Evolutionary conservation across 371 early-diverging fungal species (phyloP), one percentile per base, ranked within the genome.

Genomic region (Zopfochytrium polystomum): DNA sequence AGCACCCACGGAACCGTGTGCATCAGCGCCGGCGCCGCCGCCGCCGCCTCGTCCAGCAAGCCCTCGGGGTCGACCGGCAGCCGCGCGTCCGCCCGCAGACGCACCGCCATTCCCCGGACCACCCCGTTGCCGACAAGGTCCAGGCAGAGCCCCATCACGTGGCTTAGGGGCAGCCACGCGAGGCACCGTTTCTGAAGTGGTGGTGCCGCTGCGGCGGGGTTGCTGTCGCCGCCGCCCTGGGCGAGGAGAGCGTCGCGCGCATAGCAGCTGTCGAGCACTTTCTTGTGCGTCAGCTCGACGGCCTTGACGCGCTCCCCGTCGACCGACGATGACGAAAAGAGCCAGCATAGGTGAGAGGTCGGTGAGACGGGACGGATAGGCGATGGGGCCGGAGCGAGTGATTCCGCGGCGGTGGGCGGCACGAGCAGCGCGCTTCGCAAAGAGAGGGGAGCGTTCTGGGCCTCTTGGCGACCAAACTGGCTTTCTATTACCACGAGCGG

Each of bases 71-170:
- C 18, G 13, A 33, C 52, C 0, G 52, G 52, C 27, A n/a, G 52
- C 18, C 32, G n/a, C 18, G 31, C 15, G 7, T 27, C 27, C 31
- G 52, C 31, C 32, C 52, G 27, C 29, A 52, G 11, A 2, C 29
- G 15, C 25, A 52, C 15, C 52, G 32, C 32, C 31, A 30, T 30
- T 11, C 52, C 52, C 9, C 31, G 32, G 29, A 7, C 11, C 11
- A 52, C 31, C n/a, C 52, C 52, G 22, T 52, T 52, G 31, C 32
- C 32, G 52, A 23, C 13, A 33, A 52, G 32, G 32, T 52, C 52
- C 9, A 52, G 31, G 32, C 27, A 31, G 31, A 52, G 29, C 18
- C 52, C 52, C 52, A 52, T 52, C 26, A 52, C 52, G 7, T 52
- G 52, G 7, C n/a, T 13, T 27, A 52, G 32, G 15, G 52, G 52